These are phyloP conservation scores for Fusarium beomiforme DNA, from an alignment of 2,329 filamentous ascomycete species.

Conservation along the genomic window DNA sequence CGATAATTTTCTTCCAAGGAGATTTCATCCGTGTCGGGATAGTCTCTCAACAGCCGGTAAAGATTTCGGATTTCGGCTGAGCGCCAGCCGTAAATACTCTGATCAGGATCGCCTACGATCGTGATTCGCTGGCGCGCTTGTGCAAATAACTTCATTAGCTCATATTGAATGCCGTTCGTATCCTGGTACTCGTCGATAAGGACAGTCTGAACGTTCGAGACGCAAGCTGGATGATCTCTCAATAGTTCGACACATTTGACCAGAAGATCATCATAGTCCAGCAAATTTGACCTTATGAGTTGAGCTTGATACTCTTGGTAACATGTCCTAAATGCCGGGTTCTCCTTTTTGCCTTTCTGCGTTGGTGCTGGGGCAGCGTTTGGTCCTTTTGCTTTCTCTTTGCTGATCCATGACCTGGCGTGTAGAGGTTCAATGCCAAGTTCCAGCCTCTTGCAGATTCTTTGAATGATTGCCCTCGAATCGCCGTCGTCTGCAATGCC, in stretches of 20 bases:
- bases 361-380: conserved; percentile 56
- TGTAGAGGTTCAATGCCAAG: conserved; percentile 74
- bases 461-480: conserved; percentile 79
- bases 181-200: conserved; percentile 98
- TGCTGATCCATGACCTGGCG: conserved; percentile 81
- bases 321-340: conserved; percentile 71
- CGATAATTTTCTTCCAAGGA: conserved; percentile 94
- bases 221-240: conserved; percentile 76
- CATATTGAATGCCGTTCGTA: conserved; percentile 94
- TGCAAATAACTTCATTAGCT: conserved; percentile 90
- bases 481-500: conserved; percentile 90
- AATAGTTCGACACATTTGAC: conserved; percentile 85
- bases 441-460: conserved; percentile 81
- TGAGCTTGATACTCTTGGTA: conserved; percentile 83
- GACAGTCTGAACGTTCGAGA: conserved; percentile 89
- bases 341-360: conserved; percentile 52
- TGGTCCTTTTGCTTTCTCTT: conserved; percentile 68
- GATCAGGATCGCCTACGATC: conserved; percentile 95
- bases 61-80: conserved; percentile 93
- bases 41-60: conserved; percentile 78
- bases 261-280: conserved; percentile 95
- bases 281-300: conserved; percentile 78
- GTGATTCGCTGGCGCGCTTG: conserved; percentile 80
- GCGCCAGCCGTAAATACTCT: conserved; percentile 97
- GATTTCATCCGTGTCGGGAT: conserved; percentile 81